Base-by-base conservation (phyloP, 2,329 filamentous ascomycete species). In the Drechslerella coelobrocha region DNA sequence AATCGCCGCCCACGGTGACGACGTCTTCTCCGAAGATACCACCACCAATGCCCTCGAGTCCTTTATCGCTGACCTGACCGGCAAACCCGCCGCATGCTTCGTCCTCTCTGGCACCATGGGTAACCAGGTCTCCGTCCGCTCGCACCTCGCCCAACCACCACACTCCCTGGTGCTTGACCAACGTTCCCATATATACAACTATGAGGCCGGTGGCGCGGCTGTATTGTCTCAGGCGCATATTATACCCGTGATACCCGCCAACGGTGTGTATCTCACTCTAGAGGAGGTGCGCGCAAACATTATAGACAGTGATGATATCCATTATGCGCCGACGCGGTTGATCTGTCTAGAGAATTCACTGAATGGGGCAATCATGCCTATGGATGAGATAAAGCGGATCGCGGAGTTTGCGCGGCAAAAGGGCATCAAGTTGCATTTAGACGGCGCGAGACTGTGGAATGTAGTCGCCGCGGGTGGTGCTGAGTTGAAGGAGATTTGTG, bases 21-120 rank as follows among this genome's bases (percentile, higher is more conserved):
- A 96, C 78, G 91, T 96, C 74, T 90, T 89, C 78, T 81, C 83
- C 73, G 91, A 95, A 79, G 92, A 96, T 76, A 82, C 85, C 0
- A 91, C 89, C 0, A 97, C 93, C 0, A 86, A 84, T 54, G 83
- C 85, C 23, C 85, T 97, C 41, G 90, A 97, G 78, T 80, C 83
- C 48, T 88, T 89, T 78, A 83, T 95, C 47, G 90, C 91, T 17
- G 77, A 83, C 29, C 83, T 95, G 2, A 85, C 90, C 0, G 86
- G 86, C 74, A 92, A 95, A 75, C 88, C 92, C 76, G 86, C 86
- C 6, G 89, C 85, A 0, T 82, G 97, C 2, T 87, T 96, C 59
- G 90, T 96, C 61, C 83, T 95, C 68, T 94, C 90, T 0, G 93
- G 93, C 2, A 96, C 92, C 2, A 96, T 96, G 92, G 92, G 91